These are phyloP conservation scores for Austropuccinia psidii DNA, from an alignment of 1,284 basidiomycete genomes.

Conservation along the genomic window DNA sequence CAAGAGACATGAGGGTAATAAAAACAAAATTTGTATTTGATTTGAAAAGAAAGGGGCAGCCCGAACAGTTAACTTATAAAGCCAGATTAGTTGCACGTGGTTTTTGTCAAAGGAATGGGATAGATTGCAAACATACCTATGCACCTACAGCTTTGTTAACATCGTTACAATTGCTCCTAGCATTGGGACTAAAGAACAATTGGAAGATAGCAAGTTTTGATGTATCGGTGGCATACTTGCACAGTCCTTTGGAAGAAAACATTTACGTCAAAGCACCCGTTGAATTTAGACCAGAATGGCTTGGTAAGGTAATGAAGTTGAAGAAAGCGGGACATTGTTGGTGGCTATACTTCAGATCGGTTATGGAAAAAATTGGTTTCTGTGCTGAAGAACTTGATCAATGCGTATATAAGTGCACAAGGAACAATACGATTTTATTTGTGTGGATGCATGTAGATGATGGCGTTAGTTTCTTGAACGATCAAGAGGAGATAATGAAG, in stretches of 20 bases:
- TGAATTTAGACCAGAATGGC: not conserved
- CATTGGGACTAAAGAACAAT: not conserved
- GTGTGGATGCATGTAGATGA: conserved; percentile 6
- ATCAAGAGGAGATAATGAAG: not conserved
- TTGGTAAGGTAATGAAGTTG: not conserved
- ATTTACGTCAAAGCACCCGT: conserved; percentile 5
- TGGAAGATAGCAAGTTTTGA: conserved; percentile 4
- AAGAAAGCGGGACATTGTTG: not conserved
- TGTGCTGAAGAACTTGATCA: not conserved
- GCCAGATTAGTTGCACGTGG: too few species aligned
- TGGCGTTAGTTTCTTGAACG: not conserved
- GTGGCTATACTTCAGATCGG: not conserved
- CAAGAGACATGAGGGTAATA: too few species aligned
- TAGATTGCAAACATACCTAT: not conserved
- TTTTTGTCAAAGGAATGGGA: not conserved
- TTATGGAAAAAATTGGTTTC: not conserved
- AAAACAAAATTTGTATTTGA: not conserved
- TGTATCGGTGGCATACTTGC: not conserved
- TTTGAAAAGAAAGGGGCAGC: not conserved
- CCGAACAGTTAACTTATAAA: not conserved
- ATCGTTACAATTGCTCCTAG: not conserved
- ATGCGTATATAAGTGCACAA: not conserved
- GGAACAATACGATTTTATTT: not conserved
- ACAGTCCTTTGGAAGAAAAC: conserved; percentile 14
- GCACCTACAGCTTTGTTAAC: not conserved